phyloP scores from a whole-genome alignment of 2,329 filamentous ascomycete species.

The Rhynchosporium agropyri region DNA sequence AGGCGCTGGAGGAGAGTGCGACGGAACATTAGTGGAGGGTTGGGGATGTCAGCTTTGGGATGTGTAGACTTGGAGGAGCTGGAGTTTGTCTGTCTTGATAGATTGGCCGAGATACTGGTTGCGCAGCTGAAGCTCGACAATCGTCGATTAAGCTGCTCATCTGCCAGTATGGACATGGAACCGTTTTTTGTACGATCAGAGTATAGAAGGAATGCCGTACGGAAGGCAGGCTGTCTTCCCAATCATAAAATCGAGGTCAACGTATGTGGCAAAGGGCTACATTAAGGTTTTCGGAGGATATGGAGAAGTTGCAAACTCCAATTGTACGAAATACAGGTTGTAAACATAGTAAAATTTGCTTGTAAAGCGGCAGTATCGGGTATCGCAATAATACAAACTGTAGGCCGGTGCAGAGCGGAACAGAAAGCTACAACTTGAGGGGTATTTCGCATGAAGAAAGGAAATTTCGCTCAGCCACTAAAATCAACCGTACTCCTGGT shows the following conservation, averaged over 20 bases:
- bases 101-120: background rate
- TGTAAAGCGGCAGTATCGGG: constrained; percentile 12
- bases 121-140: background rate
- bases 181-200: too few species aligned
- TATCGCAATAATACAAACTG: constrained; percentile 22
- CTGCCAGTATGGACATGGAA: too few species aligned
- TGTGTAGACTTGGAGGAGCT: background rate
- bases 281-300: background rate
- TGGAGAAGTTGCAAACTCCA: background rate
- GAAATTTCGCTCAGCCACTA: background rate
- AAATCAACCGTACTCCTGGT: background rate
- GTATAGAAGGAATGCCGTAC: background rate
- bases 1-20: constrained; percentile 47
- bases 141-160: too few species aligned
- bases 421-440: constrained; percentile 17
- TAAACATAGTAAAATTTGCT: constrained; percentile 12
- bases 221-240: background rate
- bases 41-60: background rate
- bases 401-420: constrained; percentile 12
- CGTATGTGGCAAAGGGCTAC: background rate
- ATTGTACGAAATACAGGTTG: background rate
- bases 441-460: constrained; percentile 20
- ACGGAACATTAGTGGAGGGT: constrained; percentile 40
- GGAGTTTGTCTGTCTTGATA: background rate
- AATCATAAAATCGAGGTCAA: background rate